A percentile compares a stretch with the other conserved stretches of the same genome.
Conservation (phyloP, 805 yeast genomes). For the Metschnikowia hibisci region DNA sequence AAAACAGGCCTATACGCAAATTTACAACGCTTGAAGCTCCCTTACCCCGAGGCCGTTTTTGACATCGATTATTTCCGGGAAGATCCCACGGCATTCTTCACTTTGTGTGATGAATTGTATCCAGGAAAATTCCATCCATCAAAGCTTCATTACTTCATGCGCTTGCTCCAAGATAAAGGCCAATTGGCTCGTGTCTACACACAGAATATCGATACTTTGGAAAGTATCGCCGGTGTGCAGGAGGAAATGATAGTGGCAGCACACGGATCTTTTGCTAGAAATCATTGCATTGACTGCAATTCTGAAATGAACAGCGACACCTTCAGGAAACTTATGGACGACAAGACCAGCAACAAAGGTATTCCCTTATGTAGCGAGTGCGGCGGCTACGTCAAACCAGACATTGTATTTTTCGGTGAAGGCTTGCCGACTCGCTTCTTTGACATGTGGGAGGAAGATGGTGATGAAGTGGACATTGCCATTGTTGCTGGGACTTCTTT, state of each 20-base stretch:
- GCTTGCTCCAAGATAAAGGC: slow-evolving; percentile 60
- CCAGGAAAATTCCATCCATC: slow-evolving; percentile 90
- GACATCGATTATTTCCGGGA: slow-evolving; percentile 77
- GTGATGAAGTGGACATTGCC: slow-evolving; percentile 56
- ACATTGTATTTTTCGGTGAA: slow-evolving; percentile 94
- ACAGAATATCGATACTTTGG: slow-evolving; percentile 91
- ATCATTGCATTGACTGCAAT: slow-evolving; percentile 78
- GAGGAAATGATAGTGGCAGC: slow-evolving; percentile 76
- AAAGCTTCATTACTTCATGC: slow-evolving; percentile 70
- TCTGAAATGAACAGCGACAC: slow-evolving; percentile 46
- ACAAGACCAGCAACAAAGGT: slow-evolving; percentile 24
- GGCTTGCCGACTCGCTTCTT: slow-evolving; percentile 70
- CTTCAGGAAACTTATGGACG: slow-evolving; percentile 39
- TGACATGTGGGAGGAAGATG: slow-evolving; percentile 58
- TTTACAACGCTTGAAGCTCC: slow-evolving; percentile 65
- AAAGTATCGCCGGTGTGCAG: slow-evolving; percentile 73
- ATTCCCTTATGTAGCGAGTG: slow-evolving; percentile 62
- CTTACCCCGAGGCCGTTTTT: slow-evolving; percentile 94
- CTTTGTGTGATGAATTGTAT: slow-evolving; percentile 76
- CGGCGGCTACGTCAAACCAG: slow-evolving; percentile 81
- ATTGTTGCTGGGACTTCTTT: slow-evolving; percentile 92
- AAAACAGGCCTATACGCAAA: slow-evolving; percentile 85
- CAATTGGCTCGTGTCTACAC: slow-evolving; percentile 72
- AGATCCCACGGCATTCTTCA: slow-evolving; percentile 79
- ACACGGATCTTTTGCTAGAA: slow-evolving; percentile 87